Evolutionary conservation across 345 rosid species (phyloP).

Genomic region (Iberis pinnata): DNA sequence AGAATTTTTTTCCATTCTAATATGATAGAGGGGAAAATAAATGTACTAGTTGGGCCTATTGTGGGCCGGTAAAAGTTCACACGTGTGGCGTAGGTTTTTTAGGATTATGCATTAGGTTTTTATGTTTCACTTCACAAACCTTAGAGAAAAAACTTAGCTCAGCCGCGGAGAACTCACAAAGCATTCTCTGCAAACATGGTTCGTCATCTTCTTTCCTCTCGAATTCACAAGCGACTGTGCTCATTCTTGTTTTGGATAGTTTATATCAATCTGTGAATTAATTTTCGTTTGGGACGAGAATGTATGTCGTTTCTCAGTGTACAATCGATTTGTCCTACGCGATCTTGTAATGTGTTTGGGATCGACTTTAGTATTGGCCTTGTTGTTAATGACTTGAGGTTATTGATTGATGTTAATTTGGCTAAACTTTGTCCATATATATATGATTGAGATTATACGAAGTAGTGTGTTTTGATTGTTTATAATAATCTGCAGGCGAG

Average conservation of each 20-base stretch:
- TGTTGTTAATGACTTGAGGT: not conserved
- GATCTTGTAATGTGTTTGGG: not conserved
- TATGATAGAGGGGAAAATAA: too few relatives aligned
- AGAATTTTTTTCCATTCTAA: too few relatives aligned
- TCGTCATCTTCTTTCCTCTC: not conserved
- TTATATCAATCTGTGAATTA: not conserved
- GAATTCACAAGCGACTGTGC: not conserved
- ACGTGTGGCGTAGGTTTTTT: not conserved
- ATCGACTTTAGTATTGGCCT: not conserved
- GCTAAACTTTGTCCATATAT: not conserved
- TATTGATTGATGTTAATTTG: not conserved
- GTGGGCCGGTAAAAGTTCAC: not conserved
- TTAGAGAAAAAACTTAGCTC: not conserved
- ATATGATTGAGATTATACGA: not conserved
- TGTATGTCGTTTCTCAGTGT: not conserved
- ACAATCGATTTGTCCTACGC: not conserved
- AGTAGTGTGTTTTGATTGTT: not conserved
- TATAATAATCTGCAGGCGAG: constrained; percentile 42
- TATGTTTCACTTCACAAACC: not conserved
- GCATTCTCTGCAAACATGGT: constrained; percentile 18
- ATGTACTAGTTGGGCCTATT: not conserved
- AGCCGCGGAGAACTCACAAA: constrained; percentile 14
- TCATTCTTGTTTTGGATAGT: not conserved
- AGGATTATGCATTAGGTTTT: constrained; percentile 1
- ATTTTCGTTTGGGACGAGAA: not conserved